Evolutionary conservation across 2,329 filamentous ascomycete species (phyloP).

Genomic region (Emergomyces africanus): DNA sequence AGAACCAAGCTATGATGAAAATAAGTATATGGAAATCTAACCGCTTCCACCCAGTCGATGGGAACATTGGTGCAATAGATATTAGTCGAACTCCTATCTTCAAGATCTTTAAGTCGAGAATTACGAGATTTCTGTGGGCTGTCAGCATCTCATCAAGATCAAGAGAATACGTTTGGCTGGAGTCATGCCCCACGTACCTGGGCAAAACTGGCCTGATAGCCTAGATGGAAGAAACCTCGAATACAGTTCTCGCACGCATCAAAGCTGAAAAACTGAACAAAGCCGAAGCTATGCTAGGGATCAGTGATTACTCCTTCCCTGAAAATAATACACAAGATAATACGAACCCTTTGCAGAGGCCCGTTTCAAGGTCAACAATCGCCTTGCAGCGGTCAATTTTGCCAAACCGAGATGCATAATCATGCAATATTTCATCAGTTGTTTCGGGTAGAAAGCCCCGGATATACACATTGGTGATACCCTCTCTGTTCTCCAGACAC

Average conservation of each 20-base stretch:
- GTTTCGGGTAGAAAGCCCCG: slow-evolving; percentile 91
- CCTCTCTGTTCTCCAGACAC: slow-evolving; percentile 85
- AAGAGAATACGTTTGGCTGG: slow-evolving; percentile 8
- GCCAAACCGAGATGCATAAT: slow-evolving; percentile 78
- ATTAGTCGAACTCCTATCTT: slow-evolving; percentile 82
- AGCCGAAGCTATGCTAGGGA: slow-evolving; percentile 62
- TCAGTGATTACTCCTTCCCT: slow-evolving; percentile 18
- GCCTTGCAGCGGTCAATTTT: slow-evolving; percentile 95
- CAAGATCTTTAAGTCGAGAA: slow-evolving; percentile 90
- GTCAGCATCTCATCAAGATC: slow-evolving; percentile 16
- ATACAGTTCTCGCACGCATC: slow-evolving; percentile 92
- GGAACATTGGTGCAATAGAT: slow-evolving; percentile 97
- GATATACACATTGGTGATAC: slow-evolving; percentile 97
- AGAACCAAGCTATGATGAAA: slow-evolving; percentile 9
- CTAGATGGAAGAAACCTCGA: slow-evolving; percentile 82
- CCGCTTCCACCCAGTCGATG: slow-evolving; percentile 80
- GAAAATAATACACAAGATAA: neutral
- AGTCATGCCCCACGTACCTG: slow-evolving; percentile 47
- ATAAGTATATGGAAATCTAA: slow-evolving; percentile 33
- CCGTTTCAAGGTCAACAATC: slow-evolving; percentile 88
- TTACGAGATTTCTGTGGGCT: slow-evolving; percentile 78
- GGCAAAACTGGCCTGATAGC: slow-evolving; percentile 96
- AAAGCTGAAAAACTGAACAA: slow-evolving; percentile 85
- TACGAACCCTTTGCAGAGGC: slow-evolving; percentile 85
- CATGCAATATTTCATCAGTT: slow-evolving; percentile 74